These are phyloP conservation scores for Colletotrichum plurivorum DNA, from an alignment of 2,329 filamentous ascomycete species.

Conservation along the genomic window DNA sequence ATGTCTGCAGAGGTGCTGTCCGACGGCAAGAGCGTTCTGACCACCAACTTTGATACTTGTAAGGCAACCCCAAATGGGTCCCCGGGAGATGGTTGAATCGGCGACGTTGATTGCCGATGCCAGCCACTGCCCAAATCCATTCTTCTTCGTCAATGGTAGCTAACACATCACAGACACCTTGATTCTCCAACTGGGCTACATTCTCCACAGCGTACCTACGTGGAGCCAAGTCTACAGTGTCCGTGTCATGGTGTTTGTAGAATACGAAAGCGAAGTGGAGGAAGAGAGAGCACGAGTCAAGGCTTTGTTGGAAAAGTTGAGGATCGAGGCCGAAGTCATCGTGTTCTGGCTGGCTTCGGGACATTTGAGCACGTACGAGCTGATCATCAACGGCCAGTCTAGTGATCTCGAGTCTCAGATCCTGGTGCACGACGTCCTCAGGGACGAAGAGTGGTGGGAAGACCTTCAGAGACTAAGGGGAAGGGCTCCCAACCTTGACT, in stretches of 20 bases:
- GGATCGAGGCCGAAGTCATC: conserved; percentile 83
- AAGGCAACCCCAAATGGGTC: conserved; percentile 51
- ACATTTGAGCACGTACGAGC: conserved; percentile 79
- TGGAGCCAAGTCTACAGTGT: conserved; percentile 83
- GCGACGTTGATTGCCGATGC: too few species aligned
- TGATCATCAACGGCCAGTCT: conserved; percentile 80
- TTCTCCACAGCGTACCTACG: conserved; percentile 83
- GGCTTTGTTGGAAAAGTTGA: conserved; percentile 82
- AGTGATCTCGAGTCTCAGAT: conserved; percentile 61
- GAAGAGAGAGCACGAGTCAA: conserved; percentile 82
- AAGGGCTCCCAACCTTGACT: conserved; percentile 53
- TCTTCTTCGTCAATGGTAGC: background rate
- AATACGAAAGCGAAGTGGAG: conserved; percentile 87
- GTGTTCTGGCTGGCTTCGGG: conserved; percentile 89
- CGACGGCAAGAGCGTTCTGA: conserved; percentile 77
- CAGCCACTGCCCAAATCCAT: background rate
- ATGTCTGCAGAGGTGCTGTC: conserved; percentile 88
- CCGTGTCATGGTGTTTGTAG: conserved; percentile 88
- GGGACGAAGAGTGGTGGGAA: conserved; percentile 86
- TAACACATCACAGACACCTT: conserved; percentile 69
- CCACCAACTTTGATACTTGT: conserved; percentile 94
- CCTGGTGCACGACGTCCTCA: conserved; percentile 76
- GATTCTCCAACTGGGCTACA: conserved; percentile 89
- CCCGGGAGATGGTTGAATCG: too few species aligned
- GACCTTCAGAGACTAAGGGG: conserved; percentile 74